Evolutionary conservation across 2,329 filamentous ascomycete genomes (phyloP), one percentile per base, ranked within the genome.

Genomic region (Ceratocystis colombiana): DNA sequence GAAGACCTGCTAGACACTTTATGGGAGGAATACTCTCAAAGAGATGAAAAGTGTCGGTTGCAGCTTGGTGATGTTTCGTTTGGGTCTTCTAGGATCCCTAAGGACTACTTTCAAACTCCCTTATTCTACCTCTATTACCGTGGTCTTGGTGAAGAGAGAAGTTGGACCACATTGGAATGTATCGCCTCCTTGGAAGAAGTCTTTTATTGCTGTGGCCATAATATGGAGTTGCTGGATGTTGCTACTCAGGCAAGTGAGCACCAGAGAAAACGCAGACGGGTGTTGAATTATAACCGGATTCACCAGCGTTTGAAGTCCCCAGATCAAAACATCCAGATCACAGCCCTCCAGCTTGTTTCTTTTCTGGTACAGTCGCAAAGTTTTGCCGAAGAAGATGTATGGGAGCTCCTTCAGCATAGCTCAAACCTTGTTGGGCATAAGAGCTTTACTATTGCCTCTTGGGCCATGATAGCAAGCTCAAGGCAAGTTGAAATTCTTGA

Each of bases 401-500:
- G 76, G 4, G 78, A 80, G 0, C 73, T 87, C 3, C 72, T 94
- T 2, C 78, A 80, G 7, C 80, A 82, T 55, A 76, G 95, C 20
- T 62, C 80, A 17, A 74, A 77, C 10, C 79, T 82, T 64, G 83
- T 88, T 55, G 80, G 83, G 8, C 88, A 94, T 71, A 92, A 96
- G 71, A 85, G 88, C 70, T 76, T 77, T 15, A 74, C 76, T 7
- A 77, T 87, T 50, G 83, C 86, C 6, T 89, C 86, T 0, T 99
- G 94, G 94, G 87, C 90, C 20, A 84, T 96, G 78, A 74, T 96
- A 64, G 87, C 86, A n/a, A 84, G 90, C 72, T 80, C 89, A 69
- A 89, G 88, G 90, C 92, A 77, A 72, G 80, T 66, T 22, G 33
- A 41, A 55, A 15, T 53, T 0, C 12, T 46, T 48, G 59, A 2